Conservation (phyloP, 768 basidiomycete species). For the Cubamyces sp. region DNA sequence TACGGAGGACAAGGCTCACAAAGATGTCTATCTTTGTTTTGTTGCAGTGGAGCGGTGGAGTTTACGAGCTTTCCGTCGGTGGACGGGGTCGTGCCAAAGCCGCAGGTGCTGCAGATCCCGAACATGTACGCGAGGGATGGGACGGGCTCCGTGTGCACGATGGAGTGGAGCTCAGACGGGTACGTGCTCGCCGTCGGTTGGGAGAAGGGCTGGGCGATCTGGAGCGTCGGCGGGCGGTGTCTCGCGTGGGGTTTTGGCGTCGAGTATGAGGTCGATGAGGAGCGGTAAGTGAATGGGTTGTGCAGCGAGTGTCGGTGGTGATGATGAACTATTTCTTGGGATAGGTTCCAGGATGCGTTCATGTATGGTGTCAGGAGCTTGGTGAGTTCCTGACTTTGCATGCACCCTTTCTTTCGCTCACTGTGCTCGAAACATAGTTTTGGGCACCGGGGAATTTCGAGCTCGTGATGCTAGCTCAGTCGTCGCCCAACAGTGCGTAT, state of each 20-base stretch:
- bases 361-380: constrained; percentile 79
- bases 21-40: no score
- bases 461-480: constrained; percentile 71
- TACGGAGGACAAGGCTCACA: neutral
- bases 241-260: constrained; percentile 77
- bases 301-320: no score
- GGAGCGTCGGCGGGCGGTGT: constrained; percentile 88
- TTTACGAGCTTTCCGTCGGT: constrained; percentile 71
- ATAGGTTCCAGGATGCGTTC: constrained; percentile 77
- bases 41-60: constrained; percentile 63
- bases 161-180: constrained; percentile 96
- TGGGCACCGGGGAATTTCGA: constrained; percentile 96
- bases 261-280: constrained; percentile 61
- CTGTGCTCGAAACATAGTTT: constrained; percentile 54
- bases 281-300: constrained; percentile 41
- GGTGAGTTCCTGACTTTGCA: constrained; percentile 48
- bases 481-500: constrained; percentile 53
- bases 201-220: constrained; percentile 87
- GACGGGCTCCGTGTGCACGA: constrained; percentile 62
- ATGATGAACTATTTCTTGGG: neutral
- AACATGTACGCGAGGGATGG: constrained; percentile 56
- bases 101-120: constrained; percentile 65
- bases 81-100: constrained; percentile 57
- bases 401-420: neutral
- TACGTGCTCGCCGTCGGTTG: constrained; percentile 94